phyloP scores from a whole-genome alignment of 1,139 yeast species.

The Candida frijolesensis region DNA sequence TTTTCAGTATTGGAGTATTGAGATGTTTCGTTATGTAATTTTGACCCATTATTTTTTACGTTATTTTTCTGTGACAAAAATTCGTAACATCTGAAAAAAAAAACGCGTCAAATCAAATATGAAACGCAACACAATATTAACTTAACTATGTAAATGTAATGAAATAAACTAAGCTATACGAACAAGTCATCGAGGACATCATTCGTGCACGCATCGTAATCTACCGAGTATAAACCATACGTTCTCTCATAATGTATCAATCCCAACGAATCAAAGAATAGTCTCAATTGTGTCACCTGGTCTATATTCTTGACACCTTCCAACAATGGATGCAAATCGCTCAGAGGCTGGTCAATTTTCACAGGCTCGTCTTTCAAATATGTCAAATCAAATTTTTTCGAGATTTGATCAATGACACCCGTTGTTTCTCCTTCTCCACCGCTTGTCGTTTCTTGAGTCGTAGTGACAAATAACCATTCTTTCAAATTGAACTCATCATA shows the following conservation, averaged over 20 bases:
- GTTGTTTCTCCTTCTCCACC: constrained; percentile 24
- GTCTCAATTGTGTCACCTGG: constrained; percentile 55
- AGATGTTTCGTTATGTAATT: no score
- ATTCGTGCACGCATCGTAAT: constrained; percentile 48
- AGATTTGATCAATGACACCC: constrained; percentile 48
- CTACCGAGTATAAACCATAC: constrained; percentile 56
- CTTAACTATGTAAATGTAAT: no score
- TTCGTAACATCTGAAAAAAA: background rate
- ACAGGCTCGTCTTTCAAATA: constrained; percentile 37
- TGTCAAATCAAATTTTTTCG: constrained; percentile 43
- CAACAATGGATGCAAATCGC: constrained; percentile 46
- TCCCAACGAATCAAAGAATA: constrained; percentile 72
- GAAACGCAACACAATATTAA: background rate
- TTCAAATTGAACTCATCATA: constrained; percentile 78
- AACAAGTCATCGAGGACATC: constrained; percentile 56
- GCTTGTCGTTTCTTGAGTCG: constrained; percentile 60
- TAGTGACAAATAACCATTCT: constrained; percentile 86
- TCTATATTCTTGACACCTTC: constrained; percentile 44
- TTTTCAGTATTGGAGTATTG: background rate
- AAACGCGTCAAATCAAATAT: background rate
- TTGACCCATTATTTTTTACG: no score
- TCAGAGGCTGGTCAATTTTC: constrained; percentile 21
- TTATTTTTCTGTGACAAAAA: no score
- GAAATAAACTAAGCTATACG: background rate
- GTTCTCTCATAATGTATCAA: constrained; percentile 72